These are phyloP conservation scores for Phytopythium delawarense DNA, from an alignment of 352 stramenopile genomes.

Conservation along the genomic window DNA sequence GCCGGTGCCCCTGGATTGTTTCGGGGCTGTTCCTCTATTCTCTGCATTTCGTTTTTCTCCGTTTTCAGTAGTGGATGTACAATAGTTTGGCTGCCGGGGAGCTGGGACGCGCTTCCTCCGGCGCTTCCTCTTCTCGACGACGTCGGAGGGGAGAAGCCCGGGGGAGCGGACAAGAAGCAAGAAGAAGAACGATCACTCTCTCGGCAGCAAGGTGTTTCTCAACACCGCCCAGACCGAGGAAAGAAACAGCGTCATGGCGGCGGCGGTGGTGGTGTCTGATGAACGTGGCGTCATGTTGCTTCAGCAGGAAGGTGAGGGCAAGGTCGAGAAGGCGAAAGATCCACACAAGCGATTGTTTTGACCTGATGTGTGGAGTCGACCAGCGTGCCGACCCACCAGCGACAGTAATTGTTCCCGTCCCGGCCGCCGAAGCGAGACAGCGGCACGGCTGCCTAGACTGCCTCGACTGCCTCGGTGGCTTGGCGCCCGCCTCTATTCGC, in stretches of 20 bases:
- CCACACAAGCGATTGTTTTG: neutral
- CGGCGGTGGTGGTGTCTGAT: neutral
- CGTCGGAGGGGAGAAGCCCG: constrained; percentile 3
- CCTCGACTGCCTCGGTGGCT: neutral
- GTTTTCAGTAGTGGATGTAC: constrained; percentile 59
- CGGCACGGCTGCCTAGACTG: neutral
- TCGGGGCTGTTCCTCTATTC: constrained; percentile 4
- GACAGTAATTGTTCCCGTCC: neutral
- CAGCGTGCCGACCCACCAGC: neutral
- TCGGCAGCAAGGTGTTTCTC: constrained; percentile 77
- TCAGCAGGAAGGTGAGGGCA: neutral
- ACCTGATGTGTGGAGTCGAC: neutral
- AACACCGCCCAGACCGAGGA: constrained; percentile 64
- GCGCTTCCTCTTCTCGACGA: neutral
- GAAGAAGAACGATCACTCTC: constrained; percentile 9
- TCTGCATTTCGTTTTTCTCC: constrained; percentile 13
- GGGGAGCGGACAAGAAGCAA: constrained; percentile 7
- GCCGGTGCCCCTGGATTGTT: constrained; percentile 6
- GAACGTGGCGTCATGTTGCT: neutral
- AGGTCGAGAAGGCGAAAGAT: neutral
- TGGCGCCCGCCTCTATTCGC: constrained; percentile 27
- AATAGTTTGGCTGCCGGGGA: constrained; percentile 36
- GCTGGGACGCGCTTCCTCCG: constrained; percentile 2
- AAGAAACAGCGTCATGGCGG: constrained; percentile 2
- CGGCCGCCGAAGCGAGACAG: neutral